These are phyloP conservation scores for Dryadomyces sulphureus DNA, from an alignment of 2,329 filamentous ascomycete species.

Conservation along the genomic window DNA sequence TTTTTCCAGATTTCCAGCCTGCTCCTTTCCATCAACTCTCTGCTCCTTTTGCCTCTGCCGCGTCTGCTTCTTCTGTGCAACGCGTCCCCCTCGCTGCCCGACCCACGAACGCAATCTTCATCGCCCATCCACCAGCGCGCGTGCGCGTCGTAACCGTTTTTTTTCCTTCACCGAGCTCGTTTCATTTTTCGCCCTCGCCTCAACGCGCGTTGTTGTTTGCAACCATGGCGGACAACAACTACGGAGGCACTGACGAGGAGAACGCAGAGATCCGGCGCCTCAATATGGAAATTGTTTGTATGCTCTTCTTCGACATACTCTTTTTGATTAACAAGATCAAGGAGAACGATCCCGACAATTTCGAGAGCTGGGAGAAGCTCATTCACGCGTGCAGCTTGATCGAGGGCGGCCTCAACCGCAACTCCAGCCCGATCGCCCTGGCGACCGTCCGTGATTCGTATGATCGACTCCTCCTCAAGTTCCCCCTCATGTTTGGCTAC, in stretches of 20 bases:
- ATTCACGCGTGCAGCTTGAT: conserved; percentile 69
- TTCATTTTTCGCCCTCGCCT: too few relatives aligned
- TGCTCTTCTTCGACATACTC: background rate
- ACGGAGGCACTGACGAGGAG: conserved; percentile 64
- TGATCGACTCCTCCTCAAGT: conserved; percentile 86
- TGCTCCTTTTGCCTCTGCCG: too few relatives aligned
- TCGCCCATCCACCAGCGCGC: too few relatives aligned
- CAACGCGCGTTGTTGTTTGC: background rate
- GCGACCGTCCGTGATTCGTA: conserved; percentile 75
- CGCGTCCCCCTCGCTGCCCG: too few relatives aligned
- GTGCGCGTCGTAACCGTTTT: too few relatives aligned
- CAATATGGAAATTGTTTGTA: conserved; percentile 54
- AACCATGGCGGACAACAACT: conserved; percentile 58
- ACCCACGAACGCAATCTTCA: too few relatives aligned
- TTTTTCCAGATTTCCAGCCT: conserved; percentile 1
- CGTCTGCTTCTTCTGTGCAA: background rate
- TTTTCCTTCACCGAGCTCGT: too few relatives aligned
- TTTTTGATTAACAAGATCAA: conserved; percentile 13
- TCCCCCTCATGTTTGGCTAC: conserved; percentile 90
- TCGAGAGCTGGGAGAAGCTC: conserved; percentile 89
- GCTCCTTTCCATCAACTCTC: background rate
- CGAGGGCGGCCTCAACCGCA: conserved; percentile 88
- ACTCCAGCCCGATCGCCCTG: conserved; percentile 89
- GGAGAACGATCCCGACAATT: conserved; percentile 69
- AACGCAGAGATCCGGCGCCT: conserved; percentile 70